phyloP scores from a whole-genome alignment of 2,329 filamentous ascomycete species.

The Xylariaceae sp. region DNA sequence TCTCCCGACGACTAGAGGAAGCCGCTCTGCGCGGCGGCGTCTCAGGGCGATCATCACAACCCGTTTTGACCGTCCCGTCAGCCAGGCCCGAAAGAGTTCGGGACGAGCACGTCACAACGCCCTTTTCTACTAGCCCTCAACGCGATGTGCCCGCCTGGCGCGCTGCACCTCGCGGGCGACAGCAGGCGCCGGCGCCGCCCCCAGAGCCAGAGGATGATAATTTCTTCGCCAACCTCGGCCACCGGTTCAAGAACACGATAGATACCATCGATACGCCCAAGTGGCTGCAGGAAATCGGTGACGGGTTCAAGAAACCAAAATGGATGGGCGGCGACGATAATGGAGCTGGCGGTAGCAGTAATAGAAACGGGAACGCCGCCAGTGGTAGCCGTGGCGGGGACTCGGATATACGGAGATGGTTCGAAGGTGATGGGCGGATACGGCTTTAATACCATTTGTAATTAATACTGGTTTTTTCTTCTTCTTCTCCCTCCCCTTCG shows the following conservation, averaged over 20 bases:
- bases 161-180: conserved; percentile 31
- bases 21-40: conserved; percentile 34
- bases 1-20: conserved; percentile 45
- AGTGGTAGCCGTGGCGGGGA: conserved; percentile 27
- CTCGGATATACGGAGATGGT: conserved; percentile 52
- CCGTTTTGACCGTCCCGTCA: conserved; percentile 45
- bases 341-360: conserved; percentile 35
- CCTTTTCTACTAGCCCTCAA: conserved; percentile 39
- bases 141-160: conserved; percentile 28
- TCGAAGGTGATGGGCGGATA: conserved; percentile 44
- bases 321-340: conserved; percentile 64
- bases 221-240: conserved; percentile 77
- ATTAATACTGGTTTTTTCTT: neutral
- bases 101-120: conserved; percentile 36
- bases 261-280: conserved; percentile 75
- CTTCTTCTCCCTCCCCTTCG: neutral
- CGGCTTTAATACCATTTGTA: conserved; percentile 22
- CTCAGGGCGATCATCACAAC: conserved; percentile 37
- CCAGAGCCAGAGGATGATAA: conserved; percentile 67
- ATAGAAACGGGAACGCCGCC: neutral
- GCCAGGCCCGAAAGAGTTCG: conserved; percentile 28
- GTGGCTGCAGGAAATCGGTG: conserved; percentile 70
- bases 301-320: conserved; percentile 67
- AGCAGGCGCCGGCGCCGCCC: conserved; percentile 37
- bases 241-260: conserved; percentile 86